Evolutionary conservation across 1,284 basidiomycete species (phyloP).

Genomic region (Fomitiporia mediterranea): DNA sequence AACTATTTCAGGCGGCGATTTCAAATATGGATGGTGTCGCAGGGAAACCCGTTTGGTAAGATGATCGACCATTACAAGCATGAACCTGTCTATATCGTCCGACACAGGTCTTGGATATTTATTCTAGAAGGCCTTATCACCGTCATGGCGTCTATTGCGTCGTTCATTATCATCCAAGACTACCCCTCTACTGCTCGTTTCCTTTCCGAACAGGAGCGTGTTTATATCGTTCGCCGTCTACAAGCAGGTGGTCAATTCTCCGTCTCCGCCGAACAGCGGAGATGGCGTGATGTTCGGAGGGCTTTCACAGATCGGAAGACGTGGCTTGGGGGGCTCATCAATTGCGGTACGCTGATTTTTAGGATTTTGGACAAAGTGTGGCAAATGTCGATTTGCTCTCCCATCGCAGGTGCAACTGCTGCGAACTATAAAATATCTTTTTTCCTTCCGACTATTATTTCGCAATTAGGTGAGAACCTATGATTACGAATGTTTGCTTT

Average conservation of each 20-base stretch:
- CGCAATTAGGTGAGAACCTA: slow-evolving; percentile 39
- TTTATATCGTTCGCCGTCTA: slow-evolving; percentile 60
- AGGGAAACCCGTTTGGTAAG: slow-evolving; percentile 49
- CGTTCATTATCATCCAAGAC: slow-evolving; percentile 76
- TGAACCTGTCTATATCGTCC: background rate
- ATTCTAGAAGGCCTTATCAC: slow-evolving; percentile 64
- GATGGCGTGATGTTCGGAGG: slow-evolving; percentile 54
- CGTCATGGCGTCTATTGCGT: slow-evolving; percentile 55
- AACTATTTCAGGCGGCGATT: slow-evolving; percentile 59
- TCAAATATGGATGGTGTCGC: slow-evolving; percentile 66
- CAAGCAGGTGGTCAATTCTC: slow-evolving; percentile 70
- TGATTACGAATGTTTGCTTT: too few relatives aligned
- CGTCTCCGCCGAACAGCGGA: slow-evolving; percentile 61
- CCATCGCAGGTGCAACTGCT: slow-evolving; percentile 44
- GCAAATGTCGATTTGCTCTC: too few relatives aligned
- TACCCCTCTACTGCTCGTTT: slow-evolving; percentile 79
- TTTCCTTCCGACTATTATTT: slow-evolving; percentile 71
- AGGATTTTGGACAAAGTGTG: too few relatives aligned
- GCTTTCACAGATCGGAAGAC: slow-evolving; percentile 71
- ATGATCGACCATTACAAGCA: background rate
- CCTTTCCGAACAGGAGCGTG: slow-evolving; percentile 65
- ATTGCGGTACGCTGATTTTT: slow-evolving; percentile 49
- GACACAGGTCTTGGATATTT: slow-evolving; percentile 59
- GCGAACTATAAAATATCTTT: slow-evolving; percentile 70
- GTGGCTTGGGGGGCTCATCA: too few relatives aligned